Conservation (phyloP, 768 basidiomycete species). For the Boletus insuetus region DNA sequence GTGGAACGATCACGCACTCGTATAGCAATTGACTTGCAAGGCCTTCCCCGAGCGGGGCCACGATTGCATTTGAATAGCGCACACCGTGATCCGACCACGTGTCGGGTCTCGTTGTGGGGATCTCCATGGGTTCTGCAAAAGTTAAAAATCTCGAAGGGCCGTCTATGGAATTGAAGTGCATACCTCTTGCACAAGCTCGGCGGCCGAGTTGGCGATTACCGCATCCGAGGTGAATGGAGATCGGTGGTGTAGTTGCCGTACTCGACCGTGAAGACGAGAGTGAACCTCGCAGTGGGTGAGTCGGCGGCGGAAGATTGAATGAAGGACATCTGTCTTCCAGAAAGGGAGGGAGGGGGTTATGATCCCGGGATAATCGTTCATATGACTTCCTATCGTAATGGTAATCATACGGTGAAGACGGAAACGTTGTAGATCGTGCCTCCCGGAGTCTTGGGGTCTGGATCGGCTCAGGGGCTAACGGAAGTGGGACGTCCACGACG, state of each 20-base stretch:
- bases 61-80: conserved; percentile 9
- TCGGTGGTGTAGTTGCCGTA: neutral
- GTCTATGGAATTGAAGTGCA: neutral
- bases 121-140: neutral
- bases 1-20: neutral
- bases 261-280: neutral
- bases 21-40: neutral
- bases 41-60: conserved; percentile 1
- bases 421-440: neutral
- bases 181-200: conserved; percentile 4
- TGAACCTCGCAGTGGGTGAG: neutral
- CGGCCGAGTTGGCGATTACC: conserved; percentile 13
- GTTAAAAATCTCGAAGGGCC: too few relatives aligned
- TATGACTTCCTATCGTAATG: neutral
- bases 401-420: neutral
- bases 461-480: neutral
- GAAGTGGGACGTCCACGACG: conserved; percentile 2
- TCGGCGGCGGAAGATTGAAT: neutral
- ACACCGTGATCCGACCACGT: conserved; percentile 18
- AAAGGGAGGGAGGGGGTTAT: neutral
- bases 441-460: neutral
- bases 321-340: neutral
- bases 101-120: conserved; percentile 4
- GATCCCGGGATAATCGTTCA: neutral
- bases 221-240: conserved; percentile 6